phyloP scores from a whole-genome alignment of 225 moss, liverwort and hornwort genomes.

The Pseudoscleropodium purum region DNA sequence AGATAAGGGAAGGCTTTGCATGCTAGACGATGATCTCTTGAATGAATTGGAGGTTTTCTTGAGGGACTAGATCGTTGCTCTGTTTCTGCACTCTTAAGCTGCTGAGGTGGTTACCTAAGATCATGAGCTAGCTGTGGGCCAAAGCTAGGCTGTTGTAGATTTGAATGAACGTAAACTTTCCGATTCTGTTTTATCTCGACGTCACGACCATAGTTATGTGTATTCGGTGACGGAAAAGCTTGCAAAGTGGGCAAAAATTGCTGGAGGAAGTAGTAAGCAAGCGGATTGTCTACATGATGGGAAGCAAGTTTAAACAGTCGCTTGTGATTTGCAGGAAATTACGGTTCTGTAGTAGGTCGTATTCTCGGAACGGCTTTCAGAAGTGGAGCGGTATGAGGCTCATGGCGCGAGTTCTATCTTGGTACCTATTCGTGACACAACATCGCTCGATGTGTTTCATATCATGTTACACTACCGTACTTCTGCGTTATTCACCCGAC shows the following conservation, averaged over 20 bases:
- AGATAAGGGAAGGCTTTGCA: background rate
- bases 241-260: too few species aligned
- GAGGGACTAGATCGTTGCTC: background rate
- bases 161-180: background rate
- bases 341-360: too few species aligned
- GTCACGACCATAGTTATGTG: background rate
- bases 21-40: background rate
- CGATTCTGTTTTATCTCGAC: background rate
- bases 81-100: background rate
- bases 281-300: background rate
- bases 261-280: background rate
- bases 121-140: background rate
- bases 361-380: background rate
- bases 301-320: background rate
- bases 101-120: background rate
- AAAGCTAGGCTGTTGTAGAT: background rate
- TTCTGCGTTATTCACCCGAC: too few species aligned
- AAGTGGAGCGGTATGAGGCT: too few species aligned
- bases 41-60: too few species aligned
- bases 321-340: background rate
- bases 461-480: too few species aligned
- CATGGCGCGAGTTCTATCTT: background rate
- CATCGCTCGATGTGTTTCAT: fast-evolving
- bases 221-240: background rate
- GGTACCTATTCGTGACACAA: fast-evolving